Evolutionary conservation across 441 rosid species (phyloP), one percentile per base, ranked within the genome.

Genomic region (Cnidoscolus chayamansa): DNA sequence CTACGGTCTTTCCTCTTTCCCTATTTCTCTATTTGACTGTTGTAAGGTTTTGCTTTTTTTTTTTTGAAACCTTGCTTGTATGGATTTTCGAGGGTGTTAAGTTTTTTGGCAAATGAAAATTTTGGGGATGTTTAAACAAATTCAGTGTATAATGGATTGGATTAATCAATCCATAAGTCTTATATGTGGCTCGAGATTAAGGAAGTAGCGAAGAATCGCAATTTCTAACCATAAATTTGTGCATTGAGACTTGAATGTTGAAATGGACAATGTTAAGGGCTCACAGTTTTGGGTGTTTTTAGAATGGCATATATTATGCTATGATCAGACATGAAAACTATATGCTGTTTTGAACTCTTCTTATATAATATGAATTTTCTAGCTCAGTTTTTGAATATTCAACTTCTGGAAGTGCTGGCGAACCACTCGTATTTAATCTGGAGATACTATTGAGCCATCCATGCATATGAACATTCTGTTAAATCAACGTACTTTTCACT

Each of bases 1-100:
- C 96, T 64, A 88, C 85, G 91, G 98, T 94, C 37, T 56, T 60
- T 53, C 13, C 64, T 25, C 57, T 12, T 25, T 56, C n/a, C 51
- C 31, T 64, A 37, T 35, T 6, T 32, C 12, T 2, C 17, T 50
- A 10, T 16, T 12, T 76, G 9, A 10, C 51, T 55, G 8, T 16
- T 19, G n/a, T 17, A 10, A 2, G 15, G n/a, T 11, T 63, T 10
- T 20, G 25, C 6, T 64, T 0, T 11, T 45, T 19, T 37, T 25
- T 25, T 25, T 25, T 25, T 25, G 25, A 25, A 9, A 2, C 7
- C 13, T 4, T 57, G 61, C 3, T 58, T 10, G 20, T 55, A 30
- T 55, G 59, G 45, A 40, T 40, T 7, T 5, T 40, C 45, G 20
- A 55, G 8, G 59, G 25, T 25, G 25, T n/a, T 55, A 17, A 17